Evolutionary conservation across 1,284 basidiomycete species (phyloP), one percentile per base, ranked within the genome.

Genomic region (Cystobasidium pallidum): DNA sequence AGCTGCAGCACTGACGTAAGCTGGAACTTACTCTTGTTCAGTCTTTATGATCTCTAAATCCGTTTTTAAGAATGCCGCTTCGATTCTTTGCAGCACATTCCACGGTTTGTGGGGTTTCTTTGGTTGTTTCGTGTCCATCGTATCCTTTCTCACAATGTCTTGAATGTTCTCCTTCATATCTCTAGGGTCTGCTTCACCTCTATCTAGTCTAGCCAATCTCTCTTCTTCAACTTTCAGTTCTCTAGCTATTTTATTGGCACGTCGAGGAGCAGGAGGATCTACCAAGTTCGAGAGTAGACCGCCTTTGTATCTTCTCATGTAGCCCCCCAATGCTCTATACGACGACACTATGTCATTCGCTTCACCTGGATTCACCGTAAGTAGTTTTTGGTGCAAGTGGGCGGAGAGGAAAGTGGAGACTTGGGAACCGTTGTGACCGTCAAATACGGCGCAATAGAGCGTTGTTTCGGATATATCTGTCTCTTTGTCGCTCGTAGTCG

Each of bases 321-420:
- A 75, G 3, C 74, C 74, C 2, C 74, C 74, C n/a, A 75, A 39
- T 8, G 13, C 47, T 34, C 61, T 58, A 55, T 75, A 75, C 24
- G 21, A 17, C 10, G 55, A 30, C 36, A 73, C 61, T 26, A 67
- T 62, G 2, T 28, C 39, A 43, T 49, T 45, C 13, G 62, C 54
- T 49, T 73, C 70, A 8, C 10, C 19, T 8, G 36, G 57, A 13
- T 34, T 8, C 6, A 52, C 57, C 10, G 32, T 17, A 11, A 66
- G 39, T 17, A 75, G 21, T 11, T 36, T 45, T n/a, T 59, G n/a
- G 30, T 75, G 74, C 2, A 75, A 55, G 34, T 68, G 32, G 19
- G 61, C 71, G 1, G 41, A 24, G 24, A 75, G 65, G 45, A 68
- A 75, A 43, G 21, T 36, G 7, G 74, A 75, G 7, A 75, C 68